Percentiles rank a stretch among this genome's conserved stretches.
Evolutionary conservation across 148 eudicot genomes (phyloP).

Genomic region (Euryodendron excelsum): DNA sequence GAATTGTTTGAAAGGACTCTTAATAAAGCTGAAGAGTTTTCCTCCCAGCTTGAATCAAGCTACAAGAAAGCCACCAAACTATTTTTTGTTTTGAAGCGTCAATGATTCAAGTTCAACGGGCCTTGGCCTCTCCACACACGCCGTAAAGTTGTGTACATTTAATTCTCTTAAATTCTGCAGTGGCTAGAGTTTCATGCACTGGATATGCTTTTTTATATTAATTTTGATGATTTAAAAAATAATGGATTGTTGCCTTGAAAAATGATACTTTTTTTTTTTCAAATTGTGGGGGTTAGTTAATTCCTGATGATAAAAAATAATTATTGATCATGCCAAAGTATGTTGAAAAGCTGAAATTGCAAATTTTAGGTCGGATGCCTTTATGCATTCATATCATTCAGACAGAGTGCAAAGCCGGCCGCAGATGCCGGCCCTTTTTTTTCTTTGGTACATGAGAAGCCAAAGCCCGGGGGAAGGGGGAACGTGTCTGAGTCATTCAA

Average conservation of each 20-base stretch:
- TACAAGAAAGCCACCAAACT: neutral
- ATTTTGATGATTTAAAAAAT: no score
- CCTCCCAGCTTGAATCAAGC: neutral
- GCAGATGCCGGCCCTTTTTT: neutral
- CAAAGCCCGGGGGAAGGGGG: neutral
- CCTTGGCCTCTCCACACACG: neutral
- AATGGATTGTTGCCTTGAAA: neutral
- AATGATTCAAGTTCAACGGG: neutral
- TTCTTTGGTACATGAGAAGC: neutral
- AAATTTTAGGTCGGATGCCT: neutral
- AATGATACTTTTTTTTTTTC: no score
- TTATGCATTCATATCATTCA: neutral
- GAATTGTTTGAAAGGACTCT: conserved; percentile 1
- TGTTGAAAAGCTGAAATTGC: neutral
- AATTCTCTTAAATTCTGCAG: neutral
- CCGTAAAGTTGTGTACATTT: no score
- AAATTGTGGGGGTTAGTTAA: neutral
- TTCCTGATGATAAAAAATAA: neutral
- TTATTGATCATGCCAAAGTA: neutral
- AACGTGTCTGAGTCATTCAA: no score
- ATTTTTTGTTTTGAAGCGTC: conserved; percentile 6
- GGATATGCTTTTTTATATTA: no score
- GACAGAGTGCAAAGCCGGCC: neutral
- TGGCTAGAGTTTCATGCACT: neutral
- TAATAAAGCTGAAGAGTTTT: neutral